A percentile compares a stretch with the other conserved stretches of the same genome.
phyloP scores from a whole-genome alignment of 2,329 filamentous ascomycete genomes.

The Botryotinia convoluta region DNA sequence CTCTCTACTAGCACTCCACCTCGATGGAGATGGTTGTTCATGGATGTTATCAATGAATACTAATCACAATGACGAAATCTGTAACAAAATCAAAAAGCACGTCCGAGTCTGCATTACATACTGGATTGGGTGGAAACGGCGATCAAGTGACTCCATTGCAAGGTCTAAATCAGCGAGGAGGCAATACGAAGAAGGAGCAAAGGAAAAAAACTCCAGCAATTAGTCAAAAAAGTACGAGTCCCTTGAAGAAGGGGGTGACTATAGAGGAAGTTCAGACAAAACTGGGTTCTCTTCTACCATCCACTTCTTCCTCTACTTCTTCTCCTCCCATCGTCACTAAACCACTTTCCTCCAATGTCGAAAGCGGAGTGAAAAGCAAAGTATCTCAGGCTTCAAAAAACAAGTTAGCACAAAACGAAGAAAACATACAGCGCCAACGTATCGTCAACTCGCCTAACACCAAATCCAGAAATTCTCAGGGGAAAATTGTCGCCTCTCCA shows the following conservation, averaged over 20 bases:
- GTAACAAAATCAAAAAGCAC: neutral
- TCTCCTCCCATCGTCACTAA: neutral
- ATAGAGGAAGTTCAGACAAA: neutral
- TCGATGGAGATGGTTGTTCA: neutral
- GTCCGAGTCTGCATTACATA: neutral
- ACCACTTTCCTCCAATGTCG: neutral
- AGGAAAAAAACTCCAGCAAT: neutral
- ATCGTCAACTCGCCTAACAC: neutral
- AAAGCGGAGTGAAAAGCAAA: neutral
- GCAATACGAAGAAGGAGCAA: neutral
- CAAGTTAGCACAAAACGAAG: neutral
- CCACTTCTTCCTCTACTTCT: neutral
- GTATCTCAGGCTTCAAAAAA: neutral
- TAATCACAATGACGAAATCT: neutral
- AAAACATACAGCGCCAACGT: neutral
- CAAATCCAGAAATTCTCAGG: neutral
- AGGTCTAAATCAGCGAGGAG: neutral
- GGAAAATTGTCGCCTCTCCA: neutral
- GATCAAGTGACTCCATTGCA: neutral
- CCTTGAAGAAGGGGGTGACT: neutral
- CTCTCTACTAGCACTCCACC: neutral
- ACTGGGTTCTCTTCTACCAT: neutral
- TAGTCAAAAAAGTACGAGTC: neutral
- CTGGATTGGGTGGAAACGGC: neutral
- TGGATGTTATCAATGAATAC: neutral